Conservation (phyloP, 2,329 filamentous ascomycete genomes). For the Penicillium sp. region DNA sequence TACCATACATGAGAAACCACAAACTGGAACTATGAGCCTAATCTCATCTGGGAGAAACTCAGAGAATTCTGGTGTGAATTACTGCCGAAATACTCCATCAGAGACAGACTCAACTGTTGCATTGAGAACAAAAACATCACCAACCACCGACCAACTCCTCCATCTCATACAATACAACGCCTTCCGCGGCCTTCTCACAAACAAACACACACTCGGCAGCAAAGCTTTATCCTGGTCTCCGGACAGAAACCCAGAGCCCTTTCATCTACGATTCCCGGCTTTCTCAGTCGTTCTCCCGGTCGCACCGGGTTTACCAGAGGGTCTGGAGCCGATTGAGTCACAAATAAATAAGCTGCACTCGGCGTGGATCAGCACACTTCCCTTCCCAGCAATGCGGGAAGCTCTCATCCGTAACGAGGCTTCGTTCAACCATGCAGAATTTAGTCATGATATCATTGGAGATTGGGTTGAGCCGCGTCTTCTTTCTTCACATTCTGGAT, state of each 20-base stretch:
- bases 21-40: too few species aligned
- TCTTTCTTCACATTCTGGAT: neutral
- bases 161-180: constrained; percentile 26
- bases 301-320: constrained; percentile 5
- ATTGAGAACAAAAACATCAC: neutral
- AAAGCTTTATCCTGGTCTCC: constrained; percentile 2
- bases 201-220: constrained; percentile 17
- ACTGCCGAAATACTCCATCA: neutral
- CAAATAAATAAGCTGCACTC: constrained; percentile 16
- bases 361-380: constrained; percentile 18
- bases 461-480: neutral
- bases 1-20: too few species aligned
- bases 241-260: neutral
- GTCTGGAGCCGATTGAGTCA: constrained; percentile 11
- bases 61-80: neutral
- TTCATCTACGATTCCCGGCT: constrained; percentile 4
- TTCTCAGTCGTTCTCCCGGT: constrained; percentile 7
- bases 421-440: constrained; percentile 11
- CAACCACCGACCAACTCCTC: constrained; percentile 21
- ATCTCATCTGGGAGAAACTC: too few species aligned
- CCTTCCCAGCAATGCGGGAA: constrained; percentile 16
- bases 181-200: constrained; percentile 20
- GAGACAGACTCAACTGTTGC: neutral
- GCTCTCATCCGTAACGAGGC: constrained; percentile 14
- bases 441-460: constrained; percentile 12